Evolutionary conservation across 495 filamentous ascomycete genomes (phyloP).

Genomic region (Daldinia bambusicola): DNA sequence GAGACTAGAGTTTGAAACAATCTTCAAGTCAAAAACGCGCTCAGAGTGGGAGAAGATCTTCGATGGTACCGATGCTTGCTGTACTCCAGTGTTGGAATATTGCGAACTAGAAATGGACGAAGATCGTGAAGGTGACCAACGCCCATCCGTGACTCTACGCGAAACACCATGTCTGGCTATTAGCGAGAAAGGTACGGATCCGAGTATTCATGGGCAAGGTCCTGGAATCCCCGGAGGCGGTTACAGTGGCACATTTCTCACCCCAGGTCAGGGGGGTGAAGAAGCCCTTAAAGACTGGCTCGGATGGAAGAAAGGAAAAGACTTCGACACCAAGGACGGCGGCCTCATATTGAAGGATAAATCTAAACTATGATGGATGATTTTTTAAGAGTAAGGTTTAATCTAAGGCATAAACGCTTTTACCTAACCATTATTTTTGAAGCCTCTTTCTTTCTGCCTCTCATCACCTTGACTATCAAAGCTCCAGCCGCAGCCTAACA

Average conservation of each 20-base stretch:
- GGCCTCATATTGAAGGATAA: conserved; percentile 63
- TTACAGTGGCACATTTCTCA: conserved; percentile 69
- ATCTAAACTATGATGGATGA: conserved; percentile 60
- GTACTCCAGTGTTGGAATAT: conserved; percentile 83
- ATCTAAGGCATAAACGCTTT: conserved; percentile 6
- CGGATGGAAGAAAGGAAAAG: conserved; percentile 75
- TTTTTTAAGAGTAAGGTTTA: conserved; percentile 11
- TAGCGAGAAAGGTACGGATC: conserved; percentile 47
- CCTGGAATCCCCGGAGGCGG: conserved; percentile 64
- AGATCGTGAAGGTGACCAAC: conserved; percentile 72
- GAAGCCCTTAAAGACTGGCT: conserved; percentile 77
- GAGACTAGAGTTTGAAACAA: conserved; percentile 65
- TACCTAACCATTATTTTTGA: conserved; percentile 13
- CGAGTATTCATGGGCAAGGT: conserved; percentile 58
- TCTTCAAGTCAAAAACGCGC: conserved; percentile 79
- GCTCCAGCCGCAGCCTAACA: not conserved
- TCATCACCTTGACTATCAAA: conserved; percentile 12
- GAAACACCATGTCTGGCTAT: conserved; percentile 71
- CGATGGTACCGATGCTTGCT: conserved; percentile 90
- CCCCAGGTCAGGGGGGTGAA: conserved; percentile 75
- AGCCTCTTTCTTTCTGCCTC: conserved; percentile 9
- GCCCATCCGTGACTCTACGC: conserved; percentile 75
- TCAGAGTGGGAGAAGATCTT: conserved; percentile 86
- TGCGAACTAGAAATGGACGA: conserved; percentile 72
- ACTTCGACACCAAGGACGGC: conserved; percentile 73